phyloP scores from a whole-genome alignment of 2,329 filamentous ascomycete genomes.

The Dothistroma pini region DNA sequence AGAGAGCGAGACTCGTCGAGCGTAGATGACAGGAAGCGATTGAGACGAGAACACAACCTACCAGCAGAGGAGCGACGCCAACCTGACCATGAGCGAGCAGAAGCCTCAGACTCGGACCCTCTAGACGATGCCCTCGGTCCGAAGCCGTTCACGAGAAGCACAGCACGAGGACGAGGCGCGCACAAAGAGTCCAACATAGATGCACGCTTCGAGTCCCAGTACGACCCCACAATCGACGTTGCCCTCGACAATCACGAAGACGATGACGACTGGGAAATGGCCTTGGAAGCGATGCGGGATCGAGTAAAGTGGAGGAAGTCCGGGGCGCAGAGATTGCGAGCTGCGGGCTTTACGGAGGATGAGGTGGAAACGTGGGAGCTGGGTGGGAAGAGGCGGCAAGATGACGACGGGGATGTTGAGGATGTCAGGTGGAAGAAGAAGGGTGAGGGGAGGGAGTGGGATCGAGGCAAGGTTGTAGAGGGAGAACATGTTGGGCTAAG shows the following conservation, averaged over 20 bases:
- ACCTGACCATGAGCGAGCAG: not conserved
- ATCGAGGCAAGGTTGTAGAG: slow-evolving; percentile 61
- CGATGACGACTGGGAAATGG: slow-evolving; percentile 71
- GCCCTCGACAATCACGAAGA: slow-evolving; percentile 41
- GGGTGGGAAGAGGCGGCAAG: slow-evolving; percentile 59
- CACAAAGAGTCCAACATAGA: slow-evolving; percentile 64
- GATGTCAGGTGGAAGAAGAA: slow-evolving; percentile 40
- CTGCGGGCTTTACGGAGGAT: slow-evolving; percentile 72
- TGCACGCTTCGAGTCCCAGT: slow-evolving; percentile 67
- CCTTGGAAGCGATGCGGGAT: slow-evolving; percentile 73
- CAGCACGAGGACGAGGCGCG: slow-evolving; percentile 67
- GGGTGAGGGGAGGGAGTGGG: slow-evolving; percentile 62
- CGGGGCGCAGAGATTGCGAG: slow-evolving; percentile 70
- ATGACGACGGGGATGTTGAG: slow-evolving; percentile 56
- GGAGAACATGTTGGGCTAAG: slow-evolving; percentile 51
- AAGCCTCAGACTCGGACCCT: slow-evolving; percentile 58
- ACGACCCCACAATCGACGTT: slow-evolving; percentile 58
- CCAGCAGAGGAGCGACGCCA: not conserved
- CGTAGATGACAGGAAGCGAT: not conserved
- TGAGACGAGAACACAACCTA: not conserved
- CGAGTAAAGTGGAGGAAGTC: slow-evolving; percentile 73
- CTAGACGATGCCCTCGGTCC: slow-evolving; percentile 72
- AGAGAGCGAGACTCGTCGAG: not conserved
- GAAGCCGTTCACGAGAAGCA: slow-evolving; percentile 48
- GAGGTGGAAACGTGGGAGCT: slow-evolving; percentile 59